Percentiles rank a stretch among this genome's conserved stretches.
Evolutionary conservation across 345 rosid genomes (phyloP).

Genomic region (Aquilaria malaccensis): DNA sequence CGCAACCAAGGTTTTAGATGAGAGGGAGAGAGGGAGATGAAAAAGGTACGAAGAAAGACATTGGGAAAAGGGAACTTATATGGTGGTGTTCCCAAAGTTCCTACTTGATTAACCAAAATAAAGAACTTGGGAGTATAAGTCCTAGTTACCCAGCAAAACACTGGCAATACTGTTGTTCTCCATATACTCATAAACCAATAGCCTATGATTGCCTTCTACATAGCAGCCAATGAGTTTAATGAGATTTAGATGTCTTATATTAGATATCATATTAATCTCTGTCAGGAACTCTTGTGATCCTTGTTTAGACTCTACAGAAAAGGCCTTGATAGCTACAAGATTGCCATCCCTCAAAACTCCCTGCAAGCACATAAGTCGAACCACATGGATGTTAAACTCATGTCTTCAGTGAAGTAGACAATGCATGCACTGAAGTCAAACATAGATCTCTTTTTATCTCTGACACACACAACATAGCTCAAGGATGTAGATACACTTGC

Average conservation of each 20-base stretch:
- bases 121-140: not conserved
- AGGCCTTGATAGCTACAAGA: slow-evolving; percentile 48
- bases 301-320: slow-evolving; percentile 23
- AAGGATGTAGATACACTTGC: not conserved
- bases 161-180: slow-evolving; percentile 70
- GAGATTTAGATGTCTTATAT: slow-evolving; percentile 51
- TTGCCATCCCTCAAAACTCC: slow-evolving; percentile 53
- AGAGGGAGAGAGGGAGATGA: too few relatives aligned
- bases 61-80: too few relatives aligned
- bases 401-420: not conserved
- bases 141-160: slow-evolving; percentile 42
- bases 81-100: too few relatives aligned
- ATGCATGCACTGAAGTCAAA: not conserved
- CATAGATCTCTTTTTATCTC: not conserved
- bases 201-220: slow-evolving; percentile 39
- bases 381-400: not conserved
- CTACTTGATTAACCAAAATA: not conserved
- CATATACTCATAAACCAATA: slow-evolving; percentile 54
- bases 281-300: slow-evolving; percentile 40
- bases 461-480: not conserved
- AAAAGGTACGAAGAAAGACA: too few relatives aligned
- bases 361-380: slow-evolving; percentile 24
- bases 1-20: too few relatives aligned
- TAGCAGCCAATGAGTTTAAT: slow-evolving; percentile 66
- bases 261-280: slow-evolving; percentile 53